Base-by-base conservation (phyloP, 345 rosid genomes). In the Salix suchowensis region DNA sequence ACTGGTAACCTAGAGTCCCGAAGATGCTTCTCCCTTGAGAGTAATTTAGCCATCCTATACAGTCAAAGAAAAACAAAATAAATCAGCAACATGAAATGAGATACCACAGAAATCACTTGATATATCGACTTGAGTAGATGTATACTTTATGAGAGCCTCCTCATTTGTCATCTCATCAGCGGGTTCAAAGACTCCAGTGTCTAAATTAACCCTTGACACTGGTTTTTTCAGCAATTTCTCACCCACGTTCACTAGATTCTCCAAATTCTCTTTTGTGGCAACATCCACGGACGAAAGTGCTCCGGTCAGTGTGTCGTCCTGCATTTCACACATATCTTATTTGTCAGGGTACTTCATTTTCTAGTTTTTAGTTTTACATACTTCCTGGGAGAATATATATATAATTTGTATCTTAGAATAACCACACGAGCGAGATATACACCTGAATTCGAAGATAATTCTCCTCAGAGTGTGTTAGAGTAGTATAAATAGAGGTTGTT, bases 391-490 rank as follows among this genome's bases (percentile, higher is more conserved):
- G 21, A 18, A 50, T 16, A 6, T 18, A 16, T 14, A 15, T 48
- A 28, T 28, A 28, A 28, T 28, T 2, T 5, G 0, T 6, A 18
- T 50, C 5, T 5, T 18, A 34, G 42, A 39, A 16, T 16, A 50
- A 50, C 55, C 19, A 50, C 9, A 54, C 2, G 60, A 54, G n/a
- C 60, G 8, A 19, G 24, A 16, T 14, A 36, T 70, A 32, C 67
- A 84, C 89, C 84, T 89, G 90, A 72, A 89, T 87, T 30, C 90
- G 78, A 6, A 87, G 85, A 39, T 87, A 89, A 65, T 80, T 90
- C 7, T 83, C 67, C 54, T 86, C 86, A 2, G 84, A 80, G 11
- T 76, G 83, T 1, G n/a, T n/a, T n/a, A n/a, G n/a, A n/a, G n/a
- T n/a, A n/a, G n/a, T n/a, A n/a, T n/a, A n/a, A n/a, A n/a, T n/a